phyloP scores from a whole-genome alignment of 78 protist species.

The Pelomyxa schiedti region DNA sequence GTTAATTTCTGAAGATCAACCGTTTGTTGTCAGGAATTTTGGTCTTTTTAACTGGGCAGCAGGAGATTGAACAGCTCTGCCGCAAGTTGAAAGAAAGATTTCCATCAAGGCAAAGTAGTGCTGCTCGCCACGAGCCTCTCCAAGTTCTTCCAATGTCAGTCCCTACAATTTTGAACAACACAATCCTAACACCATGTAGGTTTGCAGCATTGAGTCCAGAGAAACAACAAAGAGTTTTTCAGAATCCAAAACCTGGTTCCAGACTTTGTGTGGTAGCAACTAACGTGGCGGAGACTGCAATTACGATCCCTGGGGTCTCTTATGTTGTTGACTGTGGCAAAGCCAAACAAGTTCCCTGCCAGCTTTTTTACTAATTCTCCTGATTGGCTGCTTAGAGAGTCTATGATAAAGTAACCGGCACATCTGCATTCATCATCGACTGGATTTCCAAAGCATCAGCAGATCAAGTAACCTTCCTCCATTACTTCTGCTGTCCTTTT shows the following conservation, averaged over 20 bases:
- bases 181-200: too few relatives aligned
- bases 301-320: conserved; percentile 90
- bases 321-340: conserved; percentile 86
- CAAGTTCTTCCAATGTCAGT: conserved; percentile 56
- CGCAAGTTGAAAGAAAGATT: conserved; percentile 30
- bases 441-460: conserved; percentile 83
- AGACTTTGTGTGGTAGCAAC: conserved; percentile 95
- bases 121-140: background rate
- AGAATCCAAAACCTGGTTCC: conserved; percentile 53
- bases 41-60: conserved; percentile 88
- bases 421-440: conserved; percentile 42
- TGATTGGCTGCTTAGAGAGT: conserved; percentile 5
- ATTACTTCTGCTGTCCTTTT: background rate
- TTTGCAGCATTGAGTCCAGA: conserved; percentile 68
- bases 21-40: too few relatives aligned
- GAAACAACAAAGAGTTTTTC: conserved; percentile 75
- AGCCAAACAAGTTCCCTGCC: conserved; percentile 39
- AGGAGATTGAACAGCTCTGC: conserved; percentile 64
- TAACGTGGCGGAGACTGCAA: conserved; percentile 97
- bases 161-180: conserved; percentile 90
- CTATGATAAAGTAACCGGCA: conserved; percentile 38
- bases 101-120: background rate
- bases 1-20: background rate
- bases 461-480: conserved; percentile 19
- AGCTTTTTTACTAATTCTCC: background rate